Evolutionary conservation across 495 filamentous ascomycete genomes (phyloP).

Genomic region (Hyaloscypha finlandica): DNA sequence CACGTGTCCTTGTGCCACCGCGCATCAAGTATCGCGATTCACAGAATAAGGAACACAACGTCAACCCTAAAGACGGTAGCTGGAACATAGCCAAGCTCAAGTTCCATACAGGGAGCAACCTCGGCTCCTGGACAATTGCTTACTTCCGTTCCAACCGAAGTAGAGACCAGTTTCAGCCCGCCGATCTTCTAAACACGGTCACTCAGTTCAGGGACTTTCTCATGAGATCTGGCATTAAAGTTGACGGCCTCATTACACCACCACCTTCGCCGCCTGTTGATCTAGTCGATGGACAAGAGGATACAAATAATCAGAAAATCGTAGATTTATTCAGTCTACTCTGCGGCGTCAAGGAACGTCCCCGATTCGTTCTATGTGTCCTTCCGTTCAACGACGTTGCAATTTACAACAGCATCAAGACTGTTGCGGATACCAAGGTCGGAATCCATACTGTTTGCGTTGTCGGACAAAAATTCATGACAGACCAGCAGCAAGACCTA

Average conservation of each 20-base stretch:
- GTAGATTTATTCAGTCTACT: constrained; percentile 19
- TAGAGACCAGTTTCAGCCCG: not conserved
- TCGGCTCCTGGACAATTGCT: constrained; percentile 43
- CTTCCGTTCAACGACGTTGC: constrained; percentile 51
- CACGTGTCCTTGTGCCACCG: constrained; percentile 61
- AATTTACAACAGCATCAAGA: constrained; percentile 71
- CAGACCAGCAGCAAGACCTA: constrained; percentile 41
- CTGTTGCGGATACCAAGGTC: constrained; percentile 58
- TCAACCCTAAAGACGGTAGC: constrained; percentile 40
- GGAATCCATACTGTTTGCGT: constrained; percentile 69
- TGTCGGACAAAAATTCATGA: constrained; percentile 52
- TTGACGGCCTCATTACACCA: constrained; percentile 36
- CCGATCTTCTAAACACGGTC: constrained; percentile 33
- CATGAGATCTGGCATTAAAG: constrained; percentile 38
- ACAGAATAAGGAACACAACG: constrained; percentile 3
- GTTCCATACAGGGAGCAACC: constrained; percentile 40
- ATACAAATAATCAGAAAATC: constrained; percentile 24
- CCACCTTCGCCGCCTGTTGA: not conserved
- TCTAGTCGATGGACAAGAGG: constrained; percentile 21
- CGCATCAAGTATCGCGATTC: constrained; percentile 49
- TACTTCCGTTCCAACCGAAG: constrained; percentile 15
- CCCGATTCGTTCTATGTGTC: constrained; percentile 62
- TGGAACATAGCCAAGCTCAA: constrained; percentile 59
- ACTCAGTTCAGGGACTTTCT: constrained; percentile 38
- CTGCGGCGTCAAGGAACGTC: constrained; percentile 15